Evolutionary conservation across 371 early-diverging fungal species (phyloP).

Genomic region (Blastocladiella emersonii): DNA sequence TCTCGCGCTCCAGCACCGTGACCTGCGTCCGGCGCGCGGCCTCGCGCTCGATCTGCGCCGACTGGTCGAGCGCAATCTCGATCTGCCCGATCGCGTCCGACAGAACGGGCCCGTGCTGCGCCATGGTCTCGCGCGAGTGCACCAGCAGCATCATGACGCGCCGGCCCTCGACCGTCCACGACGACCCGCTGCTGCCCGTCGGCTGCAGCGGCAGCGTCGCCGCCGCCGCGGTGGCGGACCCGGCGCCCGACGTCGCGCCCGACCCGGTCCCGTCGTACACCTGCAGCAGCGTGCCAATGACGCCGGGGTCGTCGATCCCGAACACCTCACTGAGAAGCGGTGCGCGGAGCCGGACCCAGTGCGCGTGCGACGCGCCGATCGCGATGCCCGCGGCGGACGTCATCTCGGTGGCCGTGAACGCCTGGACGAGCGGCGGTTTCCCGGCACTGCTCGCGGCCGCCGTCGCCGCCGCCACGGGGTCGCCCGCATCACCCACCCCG

Average conservation of each 20-base stretch:
- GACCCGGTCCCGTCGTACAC: background rate
- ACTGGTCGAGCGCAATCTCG: conserved; percentile 11
- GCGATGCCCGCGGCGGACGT: background rate
- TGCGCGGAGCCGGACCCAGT: background rate
- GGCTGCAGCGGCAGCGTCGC: too few species aligned
- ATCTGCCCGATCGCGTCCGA: conserved; percentile 7
- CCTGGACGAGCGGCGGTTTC: background rate
- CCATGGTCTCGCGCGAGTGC: background rate
- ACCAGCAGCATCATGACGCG: background rate
- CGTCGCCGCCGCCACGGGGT: too few species aligned
- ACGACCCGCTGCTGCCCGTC: too few species aligned
- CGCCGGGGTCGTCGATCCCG: background rate
- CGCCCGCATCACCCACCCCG: too few species aligned
- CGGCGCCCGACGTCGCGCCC: too few species aligned
- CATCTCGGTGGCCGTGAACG: background rate
- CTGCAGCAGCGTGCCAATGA: background rate
- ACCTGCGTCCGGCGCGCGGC: background rate
- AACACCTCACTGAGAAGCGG: background rate
- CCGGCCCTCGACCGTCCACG: too few species aligned
- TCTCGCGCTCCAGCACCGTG: conserved; percentile 3
- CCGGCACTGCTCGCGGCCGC: too few species aligned
- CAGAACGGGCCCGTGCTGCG: conserved; percentile 7
- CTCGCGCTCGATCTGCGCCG: conserved; percentile 9
- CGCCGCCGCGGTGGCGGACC: too few species aligned
- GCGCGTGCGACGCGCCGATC: background rate